Evolutionary conservation across 164 flowering plant genomes (phyloP).

Genomic region (Pachysandra terminalis): DNA sequence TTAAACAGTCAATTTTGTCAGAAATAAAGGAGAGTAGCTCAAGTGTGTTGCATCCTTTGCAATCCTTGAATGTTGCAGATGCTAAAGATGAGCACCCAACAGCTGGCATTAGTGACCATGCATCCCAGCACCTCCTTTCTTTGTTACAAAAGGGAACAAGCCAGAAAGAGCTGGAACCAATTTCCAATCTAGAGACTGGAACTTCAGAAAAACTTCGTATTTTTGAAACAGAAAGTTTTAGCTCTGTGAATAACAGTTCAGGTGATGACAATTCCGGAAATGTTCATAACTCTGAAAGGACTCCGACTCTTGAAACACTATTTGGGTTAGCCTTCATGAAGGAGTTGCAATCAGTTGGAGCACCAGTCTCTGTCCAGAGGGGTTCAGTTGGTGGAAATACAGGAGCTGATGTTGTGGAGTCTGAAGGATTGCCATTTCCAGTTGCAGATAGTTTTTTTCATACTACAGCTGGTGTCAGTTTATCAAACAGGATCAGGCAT

Average conservation of each 20-base stretch:
- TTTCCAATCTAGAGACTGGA: constrained; percentile 22
- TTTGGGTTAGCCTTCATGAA: constrained; percentile 95
- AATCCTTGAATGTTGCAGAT: constrained; percentile 24
- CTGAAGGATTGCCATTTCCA: constrained; percentile 36
- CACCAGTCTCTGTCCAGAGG: constrained; percentile 67
- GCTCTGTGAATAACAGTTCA: constrained; percentile 14
- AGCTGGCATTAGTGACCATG: constrained; percentile 44
- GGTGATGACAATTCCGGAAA: constrained; percentile 26
- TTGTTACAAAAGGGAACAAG: constrained; percentile 61
- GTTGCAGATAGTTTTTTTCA: constrained; percentile 20
- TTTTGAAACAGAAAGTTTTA: constrained; percentile 21
- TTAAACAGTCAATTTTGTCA: constrained; percentile 81
- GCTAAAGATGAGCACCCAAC: constrained; percentile 28
- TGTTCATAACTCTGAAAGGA: constrained; percentile 32
- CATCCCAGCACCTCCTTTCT: constrained; percentile 88
- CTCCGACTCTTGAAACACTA: constrained; percentile 78
- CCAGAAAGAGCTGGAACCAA: constrained; percentile 16
- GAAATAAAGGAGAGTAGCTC: constrained; percentile 40
- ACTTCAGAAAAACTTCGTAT: constrained; percentile 19
- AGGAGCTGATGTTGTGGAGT: constrained; percentile 30
- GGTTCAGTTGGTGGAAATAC: constrained; percentile 39
- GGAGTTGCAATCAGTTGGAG: constrained; percentile 77
- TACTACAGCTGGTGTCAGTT: constrained; percentile 21
- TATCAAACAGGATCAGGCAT: constrained; percentile 19
- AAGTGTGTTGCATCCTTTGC: constrained; percentile 21